Percentiles rank a stretch among this genome's conserved stretches.
Evolutionary conservation across 257 asterid species (phyloP).

Genomic region (Leonotis leonurus): DNA sequence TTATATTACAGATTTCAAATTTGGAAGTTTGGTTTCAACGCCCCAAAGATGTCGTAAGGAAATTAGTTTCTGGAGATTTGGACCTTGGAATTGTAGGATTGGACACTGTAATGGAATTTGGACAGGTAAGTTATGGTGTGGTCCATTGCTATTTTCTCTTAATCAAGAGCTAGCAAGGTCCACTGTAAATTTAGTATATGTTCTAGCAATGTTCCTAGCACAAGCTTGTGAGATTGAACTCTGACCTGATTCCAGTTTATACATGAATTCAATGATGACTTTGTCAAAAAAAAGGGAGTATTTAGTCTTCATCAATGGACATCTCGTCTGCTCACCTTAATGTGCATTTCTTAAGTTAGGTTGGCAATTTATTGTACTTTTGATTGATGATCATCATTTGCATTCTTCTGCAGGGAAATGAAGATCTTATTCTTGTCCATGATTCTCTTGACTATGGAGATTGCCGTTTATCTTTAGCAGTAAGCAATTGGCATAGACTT

Average conservation of each 20-base stretch:
- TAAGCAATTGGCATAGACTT: conserved; percentile 53
- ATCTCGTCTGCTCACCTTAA: neutral
- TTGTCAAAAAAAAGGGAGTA: neutral
- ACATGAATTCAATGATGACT: neutral
- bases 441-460: conserved; percentile 89
- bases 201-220: neutral
- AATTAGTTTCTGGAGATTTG: conserved; percentile 85
- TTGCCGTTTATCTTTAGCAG: conserved; percentile 89
- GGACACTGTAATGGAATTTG: conserved; percentile 72
- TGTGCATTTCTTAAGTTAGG: neutral
- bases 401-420: conserved; percentile 54
- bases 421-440: conserved; percentile 88
- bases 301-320: neutral
- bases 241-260: too few species aligned
- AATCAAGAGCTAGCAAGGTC: neutral
- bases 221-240: conserved; percentile 1
- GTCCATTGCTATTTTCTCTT: neutral
- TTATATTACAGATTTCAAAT: conserved; percentile 54
- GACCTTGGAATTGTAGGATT: conserved; percentile 98
- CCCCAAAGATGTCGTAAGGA: conserved; percentile 92
- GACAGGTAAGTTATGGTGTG: conserved; percentile 51
- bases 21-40: conserved; percentile 98
- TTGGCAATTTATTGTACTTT: neutral
- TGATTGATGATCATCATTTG: conserved; percentile 24
- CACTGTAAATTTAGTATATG: conserved; percentile 5